Evolutionary conservation across 495 filamentous ascomycete species (phyloP).

Genomic region (Penicillium antarcticum): DNA sequence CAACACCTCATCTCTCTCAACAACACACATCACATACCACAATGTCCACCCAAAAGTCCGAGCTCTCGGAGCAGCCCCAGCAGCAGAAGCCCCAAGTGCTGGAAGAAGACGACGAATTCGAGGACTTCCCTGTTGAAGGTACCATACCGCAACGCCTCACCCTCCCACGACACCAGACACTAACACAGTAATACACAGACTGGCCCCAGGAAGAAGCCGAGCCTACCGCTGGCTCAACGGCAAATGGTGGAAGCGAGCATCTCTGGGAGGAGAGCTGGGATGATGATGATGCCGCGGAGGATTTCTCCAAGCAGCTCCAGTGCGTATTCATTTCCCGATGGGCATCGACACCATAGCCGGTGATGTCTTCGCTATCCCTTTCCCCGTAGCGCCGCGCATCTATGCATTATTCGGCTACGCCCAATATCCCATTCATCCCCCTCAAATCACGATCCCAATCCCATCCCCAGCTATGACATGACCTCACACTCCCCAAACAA

Average conservation of each 20-base stretch:
- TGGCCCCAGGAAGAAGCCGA: conserved; percentile 86
- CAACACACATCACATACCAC: conserved; percentile 3
- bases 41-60: conserved; percentile 43
- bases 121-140: conserved; percentile 98
- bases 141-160: background rate
- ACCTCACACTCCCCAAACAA: too few relatives aligned
- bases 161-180: background rate
- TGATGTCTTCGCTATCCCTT: background rate
- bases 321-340: conserved; percentile 30
- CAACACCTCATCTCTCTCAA: background rate
- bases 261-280: conserved; percentile 99
- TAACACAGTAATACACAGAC: conserved; percentile 49
- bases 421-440: background rate
- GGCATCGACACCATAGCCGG: background rate
- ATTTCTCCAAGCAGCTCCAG: conserved; percentile 95
- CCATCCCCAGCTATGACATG: background rate
- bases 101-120: conserved; percentile 98
- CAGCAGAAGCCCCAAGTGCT: conserved; percentile 64
- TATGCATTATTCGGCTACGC: background rate
- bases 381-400: background rate
- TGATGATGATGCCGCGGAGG: conserved; percentile 95
- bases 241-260: conserved; percentile 62
- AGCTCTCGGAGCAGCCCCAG: conserved; percentile 39
- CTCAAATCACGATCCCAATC: background rate
- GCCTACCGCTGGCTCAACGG: conserved; percentile 52